A percentile compares a stretch with the other conserved stretches of the same genome.
Conservation (phyloP, 2,329 filamentous ascomycete species). For the Coniochaeta sp. region DNA sequence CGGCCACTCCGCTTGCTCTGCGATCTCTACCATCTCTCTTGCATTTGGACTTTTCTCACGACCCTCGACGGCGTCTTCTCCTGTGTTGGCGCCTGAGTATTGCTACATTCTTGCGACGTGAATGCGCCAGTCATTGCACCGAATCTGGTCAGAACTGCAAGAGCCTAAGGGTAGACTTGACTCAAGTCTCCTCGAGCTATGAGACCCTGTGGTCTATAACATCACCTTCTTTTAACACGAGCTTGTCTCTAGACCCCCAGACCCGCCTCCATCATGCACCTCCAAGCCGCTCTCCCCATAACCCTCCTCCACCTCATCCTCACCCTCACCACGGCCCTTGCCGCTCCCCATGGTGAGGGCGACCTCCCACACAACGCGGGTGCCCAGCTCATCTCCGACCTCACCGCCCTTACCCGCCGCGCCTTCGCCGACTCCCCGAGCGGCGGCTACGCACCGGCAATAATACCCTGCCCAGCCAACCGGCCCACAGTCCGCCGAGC, state of each 20-base stretch:
- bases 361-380: not conserved
- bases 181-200: not conserved
- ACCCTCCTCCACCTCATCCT: not conserved
- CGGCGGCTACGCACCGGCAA: conserved; percentile 64
- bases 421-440: conserved; percentile 29
- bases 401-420: conserved; percentile 9
- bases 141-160: too few species aligned
- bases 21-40: not conserved
- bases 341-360: not conserved
- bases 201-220: not conserved
- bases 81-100: not conserved
- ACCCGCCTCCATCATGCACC: not conserved
- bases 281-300: not conserved
- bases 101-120: not conserved
- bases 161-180: too few species aligned
- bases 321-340: not conserved
- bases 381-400: conserved; percentile 2
- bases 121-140: not conserved
- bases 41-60: not conserved
- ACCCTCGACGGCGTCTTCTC: not conserved
- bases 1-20: not conserved
- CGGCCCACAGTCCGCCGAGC: conserved; percentile 64
- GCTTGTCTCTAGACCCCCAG: not conserved
- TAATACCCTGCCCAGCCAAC: conserved; percentile 61
- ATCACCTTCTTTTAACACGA: not conserved